Conservation (phyloP, 257 asterid species). For the Avicennia marina region DNA sequence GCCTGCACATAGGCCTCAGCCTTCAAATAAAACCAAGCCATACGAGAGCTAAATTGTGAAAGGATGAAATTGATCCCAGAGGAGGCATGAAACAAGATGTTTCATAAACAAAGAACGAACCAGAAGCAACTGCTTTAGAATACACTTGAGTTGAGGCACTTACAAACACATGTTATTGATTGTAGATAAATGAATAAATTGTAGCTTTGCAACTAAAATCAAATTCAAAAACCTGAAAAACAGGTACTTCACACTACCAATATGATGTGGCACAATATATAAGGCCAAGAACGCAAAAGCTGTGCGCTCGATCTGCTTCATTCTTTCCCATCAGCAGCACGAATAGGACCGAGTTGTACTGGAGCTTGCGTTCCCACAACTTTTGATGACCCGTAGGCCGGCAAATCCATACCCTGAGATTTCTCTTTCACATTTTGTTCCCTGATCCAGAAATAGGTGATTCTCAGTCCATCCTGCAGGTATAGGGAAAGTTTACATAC, state of each 20-base stretch:
- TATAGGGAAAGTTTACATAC: background rate
- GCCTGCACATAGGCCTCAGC: background rate
- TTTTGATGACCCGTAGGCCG: conserved; percentile 64
- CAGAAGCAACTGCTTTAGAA: background rate
- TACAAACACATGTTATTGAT: conserved; percentile 4
- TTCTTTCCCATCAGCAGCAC: conserved; percentile 84
- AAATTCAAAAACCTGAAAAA: no score
- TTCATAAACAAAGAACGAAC: background rate
- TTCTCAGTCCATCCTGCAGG: conserved; percentile 77
- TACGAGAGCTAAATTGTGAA: background rate
- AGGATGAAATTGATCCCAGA: background rate
- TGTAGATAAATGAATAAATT: background rate
- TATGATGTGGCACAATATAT: no score
- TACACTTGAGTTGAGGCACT: background rate
- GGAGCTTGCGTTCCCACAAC: conserved; percentile 89
- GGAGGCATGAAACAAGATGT: no score
- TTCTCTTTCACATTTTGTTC: conserved; percentile 90
- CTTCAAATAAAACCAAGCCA: background rate
- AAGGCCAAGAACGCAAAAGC: no score
- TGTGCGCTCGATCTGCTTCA: conserved; percentile 20
- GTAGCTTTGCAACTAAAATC: no score
- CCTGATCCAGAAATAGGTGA: conserved; percentile 91
- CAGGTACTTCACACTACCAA: no score
- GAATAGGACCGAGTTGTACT: conserved; percentile 70
- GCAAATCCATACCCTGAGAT: conserved; percentile 41